Evolutionary conservation across 2,329 filamentous ascomycete genomes (phyloP).

Genomic region (Rachicladosporium sp.): DNA sequence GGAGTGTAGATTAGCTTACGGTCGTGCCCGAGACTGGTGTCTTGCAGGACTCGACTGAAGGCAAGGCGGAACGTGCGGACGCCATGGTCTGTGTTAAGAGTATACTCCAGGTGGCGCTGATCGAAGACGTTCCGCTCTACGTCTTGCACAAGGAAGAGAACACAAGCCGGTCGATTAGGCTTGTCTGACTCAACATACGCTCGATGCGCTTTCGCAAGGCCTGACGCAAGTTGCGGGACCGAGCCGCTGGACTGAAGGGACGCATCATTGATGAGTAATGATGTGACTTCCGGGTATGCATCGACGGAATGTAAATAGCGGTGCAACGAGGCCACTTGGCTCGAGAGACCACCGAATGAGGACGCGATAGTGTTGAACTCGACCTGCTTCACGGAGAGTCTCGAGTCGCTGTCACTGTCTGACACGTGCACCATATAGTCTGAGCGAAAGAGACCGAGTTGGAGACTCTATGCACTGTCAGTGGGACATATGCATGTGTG

Average conservation of each 20-base stretch:
- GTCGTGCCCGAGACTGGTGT: conserved; percentile 54
- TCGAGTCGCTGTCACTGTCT: conserved; percentile 30
- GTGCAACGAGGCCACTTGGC: conserved; percentile 65
- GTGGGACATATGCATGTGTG: neutral
- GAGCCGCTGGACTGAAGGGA: conserved; percentile 62
- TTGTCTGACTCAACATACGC: conserved; percentile 56
- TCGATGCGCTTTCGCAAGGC: conserved; percentile 65
- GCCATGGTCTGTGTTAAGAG: conserved; percentile 45
- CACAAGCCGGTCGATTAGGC: conserved; percentile 45
- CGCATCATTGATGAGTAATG: conserved; percentile 13
- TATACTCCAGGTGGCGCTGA: conserved; percentile 79
- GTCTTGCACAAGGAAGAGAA: conserved; percentile 78
- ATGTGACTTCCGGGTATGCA: conserved; percentile 32
- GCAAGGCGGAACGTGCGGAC: conserved; percentile 70
- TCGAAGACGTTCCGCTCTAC: conserved; percentile 90
- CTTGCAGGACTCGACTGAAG: conserved; percentile 55
- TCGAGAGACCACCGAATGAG: conserved; percentile 84
- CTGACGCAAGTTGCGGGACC: conserved; percentile 56
- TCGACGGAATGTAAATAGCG: conserved; percentile 43
- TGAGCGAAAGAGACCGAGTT: conserved; percentile 82
- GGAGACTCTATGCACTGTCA: conserved; percentile 42
- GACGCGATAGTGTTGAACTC: conserved; percentile 99
- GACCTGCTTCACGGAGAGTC: conserved; percentile 73
- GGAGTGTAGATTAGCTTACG: conserved; percentile 70
- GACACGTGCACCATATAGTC: conserved; percentile 93